Evolutionary conservation across 257 asterid species (phyloP), one percentile per base, ranked within the genome.

Genomic region (Nicotiana paniculata): DNA sequence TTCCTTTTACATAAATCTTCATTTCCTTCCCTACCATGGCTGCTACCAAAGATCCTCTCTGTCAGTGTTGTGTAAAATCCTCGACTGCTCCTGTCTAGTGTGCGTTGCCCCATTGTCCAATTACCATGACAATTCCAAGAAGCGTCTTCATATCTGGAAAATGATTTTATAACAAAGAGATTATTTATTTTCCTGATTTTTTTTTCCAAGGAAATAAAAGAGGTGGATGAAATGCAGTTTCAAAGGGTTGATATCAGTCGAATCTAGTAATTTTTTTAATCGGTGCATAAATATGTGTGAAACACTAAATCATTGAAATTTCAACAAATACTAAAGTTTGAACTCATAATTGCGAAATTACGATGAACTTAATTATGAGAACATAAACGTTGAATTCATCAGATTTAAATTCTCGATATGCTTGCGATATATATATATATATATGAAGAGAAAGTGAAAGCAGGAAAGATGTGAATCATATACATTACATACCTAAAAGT

Each of bases 71-170:
- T 70, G 65, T 82, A 78, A 67, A 82, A 81, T 6, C 86, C 90
- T 58, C 89, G 75, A 46, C 81, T 83, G 65, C 64, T 55, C 77
- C 78, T 89, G 87, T 83, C 72, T n/a, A 77, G 82, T 69, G 84
- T 35, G 53, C 80, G 68, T 39, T 84, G 84, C 72, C 81, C 83
- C 74, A 65, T 55, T 3, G 81, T 83, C 94, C 91, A 85, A 78
- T 88, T 89, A 58, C 80, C 90, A 10, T 86, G 84, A 24, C 81
- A 84, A 35, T 83, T 53, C 51, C 70, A 90, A 32, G 86, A 83
- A 54, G 87, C 88, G 82, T 91, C 91, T 79, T 91, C 93, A 80
- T 85, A 88, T 84, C 93, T 93, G 46, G 66, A 77, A 32, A 57
- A 79, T 2, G 65, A 57, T 67, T 77, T 28, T 21, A 4, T 9